Evolutionary conservation across 176 grass and related monocot genomes (phyloP), one percentile per base, ranked within the genome.

Genomic region (Hyparrhenia diplandra): DNA sequence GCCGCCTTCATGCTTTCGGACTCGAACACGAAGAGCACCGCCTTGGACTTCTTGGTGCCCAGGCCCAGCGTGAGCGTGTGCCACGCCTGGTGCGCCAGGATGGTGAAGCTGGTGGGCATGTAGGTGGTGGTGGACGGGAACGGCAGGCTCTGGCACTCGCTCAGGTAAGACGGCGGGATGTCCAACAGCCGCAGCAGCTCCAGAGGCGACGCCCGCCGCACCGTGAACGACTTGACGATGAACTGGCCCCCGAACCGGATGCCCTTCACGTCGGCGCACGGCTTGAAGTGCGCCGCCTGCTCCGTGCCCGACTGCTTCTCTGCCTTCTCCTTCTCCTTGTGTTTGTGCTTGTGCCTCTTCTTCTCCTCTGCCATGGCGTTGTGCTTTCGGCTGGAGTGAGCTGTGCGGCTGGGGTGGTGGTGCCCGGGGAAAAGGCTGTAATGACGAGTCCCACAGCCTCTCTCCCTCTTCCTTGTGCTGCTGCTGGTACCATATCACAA

Each of bases 41-140:
- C 92, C 87, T 98, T 98, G 78, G 95, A 95, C 87, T 98, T 98
- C 66, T 93, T 95, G 75, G 95, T 98, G 80, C 95, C 95, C 31
- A 98, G 90, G 27, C 95, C 95, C 30, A 98, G 92, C 14, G 95
- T 98, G 52, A 98, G 84, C 21, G 95, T 98, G 86, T 91, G 95
- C 95, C 95, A 98, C 31, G 95, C 95, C 81, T 98, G 92, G 78
- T 98, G 95, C 32, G 95, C 95, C 66, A 98, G 88, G 83, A 98
- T 94, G 71, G 95, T 98, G 92, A 98, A 98, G 83, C 91, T 95
- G 62, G 95, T 98, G 29, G 95, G 95, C 68, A 98, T 81, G 82
- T 92, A 98, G 10, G 88, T 69, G 46, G 90, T 93, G 61, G 90
- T 95, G 24, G 95, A 98, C 54, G 90, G 86, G 86, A 98, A 98